phyloP scores from a whole-genome alignment of 768 basidiomycete genomes.

The Brasilioporus rufonigricans region DNA sequence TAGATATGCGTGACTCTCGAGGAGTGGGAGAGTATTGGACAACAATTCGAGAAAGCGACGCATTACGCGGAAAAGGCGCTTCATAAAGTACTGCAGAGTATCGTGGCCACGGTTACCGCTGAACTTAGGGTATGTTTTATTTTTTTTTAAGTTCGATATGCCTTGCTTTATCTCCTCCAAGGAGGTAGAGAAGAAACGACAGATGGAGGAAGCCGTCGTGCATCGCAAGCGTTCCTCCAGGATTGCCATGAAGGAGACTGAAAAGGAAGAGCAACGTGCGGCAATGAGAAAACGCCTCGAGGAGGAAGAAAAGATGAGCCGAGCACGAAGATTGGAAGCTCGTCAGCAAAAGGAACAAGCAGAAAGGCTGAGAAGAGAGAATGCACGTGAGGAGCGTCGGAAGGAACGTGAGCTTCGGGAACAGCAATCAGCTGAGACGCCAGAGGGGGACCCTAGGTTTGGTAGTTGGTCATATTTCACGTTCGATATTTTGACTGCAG shows the following conservation, averaged over 20 bases:
- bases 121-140: conserved; percentile 53
- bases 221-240: conserved; percentile 92
- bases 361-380: conserved; percentile 53
- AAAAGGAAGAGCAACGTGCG: conserved; percentile 68
- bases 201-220: conserved; percentile 69
- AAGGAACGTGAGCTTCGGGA: conserved; percentile 34
- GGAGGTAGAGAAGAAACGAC: conserved; percentile 62
- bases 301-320: conserved; percentile 64
- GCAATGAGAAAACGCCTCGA: conserved; percentile 61
- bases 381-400: conserved; percentile 52
- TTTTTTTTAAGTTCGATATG: neutral
- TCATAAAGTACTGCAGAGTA: conserved; percentile 62
- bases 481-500: conserved; percentile 14
- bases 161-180: conserved; percentile 28
- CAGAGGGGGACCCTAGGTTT: conserved; percentile 14
- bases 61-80: conserved; percentile 82
- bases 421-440: conserved; percentile 15
- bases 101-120: conserved; percentile 69
- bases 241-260: conserved; percentile 76
- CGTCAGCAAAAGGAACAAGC: conserved; percentile 57
- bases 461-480: neutral
- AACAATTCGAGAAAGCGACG: conserved; percentile 70
- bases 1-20: conserved; percentile 80
- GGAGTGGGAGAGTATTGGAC: conserved; percentile 83
- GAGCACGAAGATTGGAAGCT: conserved; percentile 56